Base-by-base conservation (phyloP, 371 early-diverging fungal species). In the Zancudomyces culisetae region DNA sequence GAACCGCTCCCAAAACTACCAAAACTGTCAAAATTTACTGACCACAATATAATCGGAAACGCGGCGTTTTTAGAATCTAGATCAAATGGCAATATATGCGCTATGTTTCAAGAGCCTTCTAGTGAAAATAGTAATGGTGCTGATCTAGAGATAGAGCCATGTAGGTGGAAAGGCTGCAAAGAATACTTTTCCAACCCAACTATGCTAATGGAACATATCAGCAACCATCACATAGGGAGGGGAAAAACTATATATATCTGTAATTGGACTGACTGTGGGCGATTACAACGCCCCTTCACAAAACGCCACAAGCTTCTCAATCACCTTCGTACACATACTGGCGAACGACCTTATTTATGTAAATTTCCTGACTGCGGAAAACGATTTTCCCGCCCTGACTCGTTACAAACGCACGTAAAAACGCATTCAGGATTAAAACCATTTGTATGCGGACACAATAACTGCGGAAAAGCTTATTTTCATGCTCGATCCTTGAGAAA, bases 301-400 rank as follows among this genome's bases (percentile, higher is more conserved):
- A 49, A 49, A 49, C 27, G 50, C 6, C 50, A 49, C 50, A 49
- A 49, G 21, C 30, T 49, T 13, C 23, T 49, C 2, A 49, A 49
- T 39, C 50, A 49, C 30, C 23, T 49, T 2, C 3, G 50, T 6
- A 77, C 73, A 15, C 79, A 79, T 51, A 79, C 79, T 1, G 78
- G 78, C 22, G 79, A 79, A 42, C 64, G 64, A 20, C 79, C 79
- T 2, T 75, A 60, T 58, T 66, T 62, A 41, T 79, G 79, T 56
- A 54, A 55, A 18, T 59, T 46, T 29, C 56, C 60, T 1, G 59
- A 58, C n/a, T 79, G 79, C 49, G 55, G 58, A 13, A 75, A 74
- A 59, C 55, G 66, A 18, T 79, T 79, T 56, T 70, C 75, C 20
- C 26, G 50, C 3, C 50, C 50, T 18, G 50, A 49, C 23, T 49